Conservation (phyloP, 2,329 filamentous ascomycete genomes). For the Chalaropsis ovoidea region DNA sequence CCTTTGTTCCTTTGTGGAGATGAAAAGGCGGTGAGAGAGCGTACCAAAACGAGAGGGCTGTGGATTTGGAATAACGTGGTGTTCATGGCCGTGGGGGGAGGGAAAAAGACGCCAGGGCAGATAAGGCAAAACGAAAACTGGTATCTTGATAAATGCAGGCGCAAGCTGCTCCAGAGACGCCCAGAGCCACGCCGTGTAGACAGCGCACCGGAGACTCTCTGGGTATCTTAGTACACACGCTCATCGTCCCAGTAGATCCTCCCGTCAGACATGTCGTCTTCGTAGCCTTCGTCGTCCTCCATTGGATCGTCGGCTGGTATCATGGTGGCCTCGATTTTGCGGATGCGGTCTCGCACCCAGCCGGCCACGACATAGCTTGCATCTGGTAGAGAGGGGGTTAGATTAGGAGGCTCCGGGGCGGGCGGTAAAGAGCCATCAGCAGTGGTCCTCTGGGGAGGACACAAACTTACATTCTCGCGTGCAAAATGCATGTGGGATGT, state of each 20-base stretch:
- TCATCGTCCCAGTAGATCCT: slow-evolving; percentile 26
- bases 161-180: background rate
- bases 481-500: slow-evolving; percentile 53
- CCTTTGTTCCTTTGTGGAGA: slow-evolving; percentile 8
- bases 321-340: slow-evolving; percentile 25
- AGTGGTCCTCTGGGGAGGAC: background rate
- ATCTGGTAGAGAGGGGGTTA: slow-evolving; percentile 9
- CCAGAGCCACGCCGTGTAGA: background rate
- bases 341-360: slow-evolving; percentile 25
- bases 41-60: background rate
- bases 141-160: slow-evolving; percentile 13
- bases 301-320: slow-evolving; percentile 18
- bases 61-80: background rate
- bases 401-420: background rate
- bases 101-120: background rate
- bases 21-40: background rate
- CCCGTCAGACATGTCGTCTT: slow-evolving; percentile 22
- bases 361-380: slow-evolving; percentile 24
- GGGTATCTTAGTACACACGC: slow-evolving; percentile 23
- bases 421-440: background rate
- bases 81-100: background rate
- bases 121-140: background rate
- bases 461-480: slow-evolving; percentile 34
- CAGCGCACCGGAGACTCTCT: background rate
- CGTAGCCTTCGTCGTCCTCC: slow-evolving; percentile 23